Evolutionary conservation across 805 yeast species (phyloP), one percentile per base, ranked within the genome.

Genomic region (Starmerella riodocensis): DNA sequence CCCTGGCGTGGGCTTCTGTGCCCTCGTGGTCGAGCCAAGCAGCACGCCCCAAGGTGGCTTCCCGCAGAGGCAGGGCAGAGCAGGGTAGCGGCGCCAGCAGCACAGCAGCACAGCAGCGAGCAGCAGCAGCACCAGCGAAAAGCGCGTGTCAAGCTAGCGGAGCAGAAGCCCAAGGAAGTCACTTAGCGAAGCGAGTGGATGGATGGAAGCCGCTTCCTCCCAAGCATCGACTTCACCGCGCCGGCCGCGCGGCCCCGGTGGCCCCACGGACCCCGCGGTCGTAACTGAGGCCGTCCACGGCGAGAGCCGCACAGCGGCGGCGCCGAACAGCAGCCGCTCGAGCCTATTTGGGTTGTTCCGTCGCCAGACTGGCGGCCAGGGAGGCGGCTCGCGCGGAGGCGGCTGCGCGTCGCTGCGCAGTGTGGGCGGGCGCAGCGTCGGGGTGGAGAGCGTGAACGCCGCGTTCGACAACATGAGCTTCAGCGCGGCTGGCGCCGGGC

Each of bases 281-380:
- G 42, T 27, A 4, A 23, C 16, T 9, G 46, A 37, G 27, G 36
- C 39, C 29, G 42, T 43, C 25, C 14, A 18, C 8, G 46, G 22
- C 24, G 39, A 34, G 18, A 14, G 4, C 35, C 13, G 34, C 6
- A 14, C 22, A 7, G n/a, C 13, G 22, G 32, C 28, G 24, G 46
- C 40, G 12, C 41, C 42, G 6, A n/a, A n/a, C n/a, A 39, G 45
- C 43, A 40, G 44, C 30, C 44, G 49, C 17, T 25, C 32, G 17
- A 45, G 46, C 34, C 37, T 49, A 34, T 42, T 48, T 29, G 37
- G 42, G 8, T 37, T 53, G 32, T 52, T 51, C 24, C 30, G 53
- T 3, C 41, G 43, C 11, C 45, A 41, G 22, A 32, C 43, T 7
- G 24, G 42, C 33, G 30, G 41, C 2, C 28, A 49, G 13, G 55